Evolutionary conservation across 2,329 filamentous ascomycete species (phyloP).

Genomic region (Colletotrichum sp.): DNA sequence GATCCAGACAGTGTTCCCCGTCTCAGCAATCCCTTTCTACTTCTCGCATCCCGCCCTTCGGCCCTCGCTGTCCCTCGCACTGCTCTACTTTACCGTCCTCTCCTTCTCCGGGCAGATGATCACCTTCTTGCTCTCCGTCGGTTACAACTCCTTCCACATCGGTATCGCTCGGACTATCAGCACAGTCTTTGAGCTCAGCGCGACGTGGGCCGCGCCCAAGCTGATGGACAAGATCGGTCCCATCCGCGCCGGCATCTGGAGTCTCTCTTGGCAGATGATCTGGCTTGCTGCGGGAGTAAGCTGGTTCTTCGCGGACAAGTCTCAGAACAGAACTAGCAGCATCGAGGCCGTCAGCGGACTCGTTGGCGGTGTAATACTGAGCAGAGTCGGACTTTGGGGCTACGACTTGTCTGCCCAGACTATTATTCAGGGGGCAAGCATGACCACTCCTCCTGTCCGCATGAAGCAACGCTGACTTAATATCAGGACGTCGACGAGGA

Average conservation of each 20-base stretch:
- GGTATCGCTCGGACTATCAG: constrained; percentile 57
- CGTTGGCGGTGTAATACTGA: neutral
- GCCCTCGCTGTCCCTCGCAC: constrained; percentile 61
- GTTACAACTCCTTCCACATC: constrained; percentile 56
- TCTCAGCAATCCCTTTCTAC: constrained; percentile 46
- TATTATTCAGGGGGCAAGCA: neutral
- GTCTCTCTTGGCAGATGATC: constrained; percentile 69
- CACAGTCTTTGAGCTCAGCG: constrained; percentile 61
- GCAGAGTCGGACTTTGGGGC: constrained; percentile 1
- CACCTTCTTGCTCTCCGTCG: constrained; percentile 63
- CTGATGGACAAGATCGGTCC: constrained; percentile 60
- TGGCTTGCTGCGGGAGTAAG: constrained; percentile 52
- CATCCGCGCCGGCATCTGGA: constrained; percentile 74
- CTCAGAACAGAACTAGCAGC: neutral
- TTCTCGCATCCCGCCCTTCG: constrained; percentile 60
- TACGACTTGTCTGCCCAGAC: neutral
- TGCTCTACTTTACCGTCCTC: constrained; percentile 68
- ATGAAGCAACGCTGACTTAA: neutral
- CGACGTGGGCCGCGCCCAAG: constrained; percentile 64
- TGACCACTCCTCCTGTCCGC: neutral
- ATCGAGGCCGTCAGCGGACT: neutral
- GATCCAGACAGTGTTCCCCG: neutral
- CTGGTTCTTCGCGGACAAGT: constrained; percentile 39
- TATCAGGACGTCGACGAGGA: neutral
- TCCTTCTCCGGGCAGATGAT: constrained; percentile 67